Evolutionary conservation across 75 land plant species (phyloP), one percentile per base, ranked within the genome.

Genomic region (Picea glauca): DNA sequence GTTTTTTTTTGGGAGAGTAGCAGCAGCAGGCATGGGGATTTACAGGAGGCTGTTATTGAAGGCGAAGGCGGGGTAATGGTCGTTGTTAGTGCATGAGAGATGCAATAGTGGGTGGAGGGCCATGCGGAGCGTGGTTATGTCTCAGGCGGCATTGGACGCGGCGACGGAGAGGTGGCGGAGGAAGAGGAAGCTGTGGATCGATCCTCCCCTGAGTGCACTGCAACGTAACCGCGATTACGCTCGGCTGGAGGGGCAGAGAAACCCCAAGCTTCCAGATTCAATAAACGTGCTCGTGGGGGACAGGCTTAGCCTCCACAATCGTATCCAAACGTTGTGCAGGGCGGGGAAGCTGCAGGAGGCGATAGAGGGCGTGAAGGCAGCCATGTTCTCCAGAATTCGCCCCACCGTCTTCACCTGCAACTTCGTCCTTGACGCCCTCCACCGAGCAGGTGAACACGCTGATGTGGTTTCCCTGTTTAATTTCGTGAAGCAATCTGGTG

Each of bases 341-440:
- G 77, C 87, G 40, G 82, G 74, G 33, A 87, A 87, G 59, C 87
- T 91, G 58, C 89, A 89, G 66, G 63, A 83, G 57, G 91, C 91
- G 63, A 80, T 88, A 26, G 64, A 74, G 46, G 17, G 59, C 62
- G 89, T 88, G 33, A 85, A 88, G 33, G 79, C 79, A 23, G 73
- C 91, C 30, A 83, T 89, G 4, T 89, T 78, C 78, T 87, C 89
- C 70, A 58, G 21, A 20, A 80, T 82, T 13, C 84, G 91, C 31
- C 93, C 93, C 72, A 91, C 93, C 57, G 89, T 91, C 61, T 91
- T 91, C 83, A 91, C 93, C 72, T 91, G 91, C 80, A 91, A 91
- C 54, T 88, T 89, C 46, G 85, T 89, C 73, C 78, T 84, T 2
- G 93, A 87, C 26, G 80, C 88, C 46, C 83, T 91, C 79, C 85